A percentile compares a stretch with the other conserved stretches of the same genome.
phyloP scores from a whole-genome alignment of 345 rosid species.

The Theobroma cacao region DNA sequence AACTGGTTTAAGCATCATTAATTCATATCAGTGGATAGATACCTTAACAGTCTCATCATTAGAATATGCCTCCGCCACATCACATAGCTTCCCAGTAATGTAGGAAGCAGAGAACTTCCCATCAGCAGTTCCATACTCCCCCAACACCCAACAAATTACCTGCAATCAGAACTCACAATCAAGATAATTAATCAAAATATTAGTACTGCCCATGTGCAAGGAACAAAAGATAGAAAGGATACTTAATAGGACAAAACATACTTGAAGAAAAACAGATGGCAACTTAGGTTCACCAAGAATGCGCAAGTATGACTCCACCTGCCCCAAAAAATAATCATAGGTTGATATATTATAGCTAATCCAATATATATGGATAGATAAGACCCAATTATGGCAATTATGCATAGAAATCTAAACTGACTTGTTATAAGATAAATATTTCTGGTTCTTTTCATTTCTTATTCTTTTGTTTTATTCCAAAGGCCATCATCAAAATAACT shows the following conservation, averaged over 20 bases:
- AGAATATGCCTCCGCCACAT: constrained; percentile 93
- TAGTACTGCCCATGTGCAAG: background rate
- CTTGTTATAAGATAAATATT: too few species aligned
- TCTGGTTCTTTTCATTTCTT: too few species aligned
- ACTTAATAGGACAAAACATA: constrained; percentile 26
- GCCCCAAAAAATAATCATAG: constrained; percentile 19
- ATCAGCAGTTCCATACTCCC: constrained; percentile 91
- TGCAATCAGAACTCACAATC: constrained; percentile 36
- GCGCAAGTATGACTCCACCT: constrained; percentile 94
- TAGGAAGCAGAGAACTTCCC: constrained; percentile 82
- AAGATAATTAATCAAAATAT: constrained; percentile 1
- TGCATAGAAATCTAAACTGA: too few species aligned
- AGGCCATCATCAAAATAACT: constrained; percentile 29
- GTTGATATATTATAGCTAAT: too few species aligned
- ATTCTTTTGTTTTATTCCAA: too few species aligned
- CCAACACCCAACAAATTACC: constrained; percentile 98
- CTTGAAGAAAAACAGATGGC: constrained; percentile 94
- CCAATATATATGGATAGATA: too few species aligned
- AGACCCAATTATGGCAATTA: too few species aligned
- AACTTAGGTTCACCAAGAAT: constrained; percentile 94
- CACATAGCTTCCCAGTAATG: constrained; percentile 86
- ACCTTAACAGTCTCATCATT: constrained; percentile 96
- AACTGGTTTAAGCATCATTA: background rate
- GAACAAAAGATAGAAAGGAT: background rate
- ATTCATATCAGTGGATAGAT: constrained; percentile 30